phyloP scores from a whole-genome alignment of 2,329 filamentous ascomycete species.

The Ophiobolus disseminans region DNA sequence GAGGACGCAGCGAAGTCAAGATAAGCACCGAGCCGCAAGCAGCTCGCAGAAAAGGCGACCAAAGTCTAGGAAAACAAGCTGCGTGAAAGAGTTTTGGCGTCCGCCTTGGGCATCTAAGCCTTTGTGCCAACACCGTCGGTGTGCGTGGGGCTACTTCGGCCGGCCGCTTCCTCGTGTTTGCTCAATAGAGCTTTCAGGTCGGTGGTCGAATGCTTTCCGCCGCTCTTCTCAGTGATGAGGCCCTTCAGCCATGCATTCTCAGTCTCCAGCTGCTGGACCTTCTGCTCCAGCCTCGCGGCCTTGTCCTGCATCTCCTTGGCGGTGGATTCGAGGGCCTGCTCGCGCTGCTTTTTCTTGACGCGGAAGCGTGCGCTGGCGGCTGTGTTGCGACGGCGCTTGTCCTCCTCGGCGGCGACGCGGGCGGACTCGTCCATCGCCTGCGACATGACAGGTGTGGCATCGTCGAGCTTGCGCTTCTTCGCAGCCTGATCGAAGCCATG shows the following conservation, averaged over 20 bases:
- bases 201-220: slow-evolving; percentile 40
- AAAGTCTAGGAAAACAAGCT: background rate
- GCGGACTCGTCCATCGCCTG: slow-evolving; percentile 54
- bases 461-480: slow-evolving; percentile 57
- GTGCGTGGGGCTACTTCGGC: slow-evolving; percentile 45
- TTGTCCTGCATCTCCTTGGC: slow-evolving; percentile 60
- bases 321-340: slow-evolving; percentile 59
- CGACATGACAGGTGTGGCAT: slow-evolving; percentile 37
- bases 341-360: slow-evolving; percentile 63
- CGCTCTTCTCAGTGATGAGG: slow-evolving; percentile 59
- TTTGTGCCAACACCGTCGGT: slow-evolving; percentile 49
- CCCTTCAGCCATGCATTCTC: slow-evolving; percentile 62
- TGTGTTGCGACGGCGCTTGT: slow-evolving; percentile 62
- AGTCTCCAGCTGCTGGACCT: slow-evolving; percentile 59
- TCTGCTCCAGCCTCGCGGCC: slow-evolving; percentile 53
- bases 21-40: background rate
- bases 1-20: background rate
- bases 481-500: slow-evolving; percentile 40
- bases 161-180: slow-evolving; percentile 43
- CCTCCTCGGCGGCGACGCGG: slow-evolving; percentile 58
- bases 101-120: slow-evolving; percentile 37
- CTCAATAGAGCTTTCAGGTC: slow-evolving; percentile 44
- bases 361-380: slow-evolving; percentile 61
- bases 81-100: slow-evolving; percentile 33
- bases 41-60: slow-evolving; percentile 6